These are phyloP conservation scores for Cubamyces lactineus DNA, from an alignment of 768 basidiomycete species.

Conservation along the genomic window DNA sequence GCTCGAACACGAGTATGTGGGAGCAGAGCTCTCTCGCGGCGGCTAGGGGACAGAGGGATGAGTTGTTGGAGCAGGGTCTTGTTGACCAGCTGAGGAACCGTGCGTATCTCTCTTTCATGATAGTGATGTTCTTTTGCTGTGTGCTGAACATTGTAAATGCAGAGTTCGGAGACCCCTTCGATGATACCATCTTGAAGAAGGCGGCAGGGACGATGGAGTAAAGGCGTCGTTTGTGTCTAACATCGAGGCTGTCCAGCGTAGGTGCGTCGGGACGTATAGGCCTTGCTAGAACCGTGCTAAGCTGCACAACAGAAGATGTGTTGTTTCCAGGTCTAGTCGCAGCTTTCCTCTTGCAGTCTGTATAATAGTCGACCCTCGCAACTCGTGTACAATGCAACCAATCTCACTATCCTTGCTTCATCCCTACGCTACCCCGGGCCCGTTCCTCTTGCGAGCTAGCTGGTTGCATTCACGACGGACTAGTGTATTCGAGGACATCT, in stretches of 20 bases:
- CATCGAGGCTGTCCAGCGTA: too few species aligned
- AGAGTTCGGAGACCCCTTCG: slow-evolving; percentile 39
- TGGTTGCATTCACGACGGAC: too few species aligned
- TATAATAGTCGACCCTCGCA: neutral
- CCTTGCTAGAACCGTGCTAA: neutral
- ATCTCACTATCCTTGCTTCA: neutral
- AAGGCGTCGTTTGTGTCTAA: neutral
- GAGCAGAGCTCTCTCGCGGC: slow-evolving; percentile 3
- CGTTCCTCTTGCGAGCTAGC: too few species aligned
- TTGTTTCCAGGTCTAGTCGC: neutral
- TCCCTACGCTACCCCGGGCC: too few species aligned
- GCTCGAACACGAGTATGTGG: neutral
- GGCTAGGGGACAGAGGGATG: slow-evolving; percentile 26
- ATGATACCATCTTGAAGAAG: slow-evolving; percentile 32
- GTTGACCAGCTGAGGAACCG: slow-evolving; percentile 28
- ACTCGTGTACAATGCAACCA: slow-evolving; percentile 11
- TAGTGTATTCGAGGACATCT: too few species aligned
- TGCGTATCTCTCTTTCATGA: slow-evolving; percentile 17
- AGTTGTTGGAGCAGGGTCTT: slow-evolving; percentile 28
- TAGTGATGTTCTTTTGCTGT: neutral
- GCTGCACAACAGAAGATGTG: neutral
- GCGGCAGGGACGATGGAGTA: slow-evolving; percentile 10
- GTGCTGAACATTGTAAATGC: neutral
- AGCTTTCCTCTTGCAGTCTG: neutral
- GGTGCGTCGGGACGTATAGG: neutral